Evolutionary conservation across 192 early-diverging fungal species (phyloP).

Genomic region (Neocallimastix lanati): DNA sequence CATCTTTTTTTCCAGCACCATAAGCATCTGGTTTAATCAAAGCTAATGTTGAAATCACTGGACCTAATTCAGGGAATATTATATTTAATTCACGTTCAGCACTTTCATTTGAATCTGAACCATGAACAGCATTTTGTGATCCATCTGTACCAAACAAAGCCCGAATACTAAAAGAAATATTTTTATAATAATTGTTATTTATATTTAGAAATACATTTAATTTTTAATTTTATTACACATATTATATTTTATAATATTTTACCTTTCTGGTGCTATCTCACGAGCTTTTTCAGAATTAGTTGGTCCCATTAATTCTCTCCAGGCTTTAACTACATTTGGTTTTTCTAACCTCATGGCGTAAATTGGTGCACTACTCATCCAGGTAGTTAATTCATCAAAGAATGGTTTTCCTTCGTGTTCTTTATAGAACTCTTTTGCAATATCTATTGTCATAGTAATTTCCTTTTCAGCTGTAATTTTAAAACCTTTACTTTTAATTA

Average conservation of each 20-base stretch:
- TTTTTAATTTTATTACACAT: no score
- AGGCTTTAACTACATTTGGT: slow-evolving; percentile 23
- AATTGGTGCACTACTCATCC: slow-evolving; percentile 34
- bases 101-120: background rate
- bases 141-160: background rate
- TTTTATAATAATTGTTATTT: no score
- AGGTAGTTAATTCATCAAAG: slow-evolving; percentile 12
- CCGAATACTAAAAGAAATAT: no score
- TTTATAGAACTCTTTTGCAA: background rate
- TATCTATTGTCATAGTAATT: slow-evolving; percentile 1
- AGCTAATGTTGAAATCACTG: slow-evolving; percentile 12
- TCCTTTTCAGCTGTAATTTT: slow-evolving; percentile 19
- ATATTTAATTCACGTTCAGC: background rate
- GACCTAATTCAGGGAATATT: slow-evolving; percentile 1
- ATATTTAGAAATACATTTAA: no score
- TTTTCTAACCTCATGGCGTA: slow-evolving; percentile 38
- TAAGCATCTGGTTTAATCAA: slow-evolving; percentile 1
- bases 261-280: no score
- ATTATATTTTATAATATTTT: background rate
- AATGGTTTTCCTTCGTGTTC: slow-evolving; percentile 1
- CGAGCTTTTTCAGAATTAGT: slow-evolving; percentile 39
- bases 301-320: slow-evolving; percentile 33
- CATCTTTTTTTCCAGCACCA: background rate
- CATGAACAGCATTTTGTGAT: slow-evolving; percentile 1
- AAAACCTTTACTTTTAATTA: background rate